Percentiles rank a stretch among this genome's conserved stretches.
Conservation (phyloP, 1,284 basidiomycete species). For the Anthracocystis setariae region DNA sequence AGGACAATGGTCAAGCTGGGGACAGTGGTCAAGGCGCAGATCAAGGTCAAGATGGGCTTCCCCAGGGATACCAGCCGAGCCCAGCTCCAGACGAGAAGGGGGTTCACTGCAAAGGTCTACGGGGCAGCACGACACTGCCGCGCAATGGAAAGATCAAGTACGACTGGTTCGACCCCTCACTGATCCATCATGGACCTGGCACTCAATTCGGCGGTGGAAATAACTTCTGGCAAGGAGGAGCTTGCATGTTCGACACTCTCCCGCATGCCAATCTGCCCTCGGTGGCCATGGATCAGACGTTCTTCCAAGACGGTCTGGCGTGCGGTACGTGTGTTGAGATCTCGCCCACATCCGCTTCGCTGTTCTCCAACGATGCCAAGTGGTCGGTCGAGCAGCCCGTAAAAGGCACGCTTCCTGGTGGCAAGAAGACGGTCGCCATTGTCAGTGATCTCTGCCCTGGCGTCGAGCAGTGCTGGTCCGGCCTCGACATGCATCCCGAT, state of each 20-base stretch:
- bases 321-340: slow-evolving; percentile 50
- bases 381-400: slow-evolving; percentile 27
- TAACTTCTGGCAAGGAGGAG: slow-evolving; percentile 40
- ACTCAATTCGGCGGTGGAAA: slow-evolving; percentile 30
- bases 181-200: slow-evolving; percentile 40
- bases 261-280: slow-evolving; percentile 37
- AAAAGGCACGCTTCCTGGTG: slow-evolving; percentile 13
- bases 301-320: slow-evolving; percentile 43
- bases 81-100: background rate
- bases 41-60: no score
- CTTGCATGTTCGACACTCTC: slow-evolving; percentile 41
- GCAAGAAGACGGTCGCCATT: slow-evolving; percentile 33
- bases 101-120: slow-evolving; percentile 22
- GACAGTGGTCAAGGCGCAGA: no score
- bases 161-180: slow-evolving; percentile 24
- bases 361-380: slow-evolving; percentile 26
- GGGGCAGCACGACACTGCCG: slow-evolving; percentile 9
- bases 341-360: slow-evolving; percentile 19
- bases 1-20: background rate
- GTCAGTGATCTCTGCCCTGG: slow-evolving; percentile 48
- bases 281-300: slow-evolving; percentile 44
- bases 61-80: background rate
- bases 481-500: slow-evolving; percentile 50
- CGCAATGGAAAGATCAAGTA: slow-evolving; percentile 11
- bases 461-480: slow-evolving; percentile 37